Evolutionary conservation across 2,329 filamentous ascomycete genomes (phyloP).

Genomic region (Colletotrichum sp.): DNA sequence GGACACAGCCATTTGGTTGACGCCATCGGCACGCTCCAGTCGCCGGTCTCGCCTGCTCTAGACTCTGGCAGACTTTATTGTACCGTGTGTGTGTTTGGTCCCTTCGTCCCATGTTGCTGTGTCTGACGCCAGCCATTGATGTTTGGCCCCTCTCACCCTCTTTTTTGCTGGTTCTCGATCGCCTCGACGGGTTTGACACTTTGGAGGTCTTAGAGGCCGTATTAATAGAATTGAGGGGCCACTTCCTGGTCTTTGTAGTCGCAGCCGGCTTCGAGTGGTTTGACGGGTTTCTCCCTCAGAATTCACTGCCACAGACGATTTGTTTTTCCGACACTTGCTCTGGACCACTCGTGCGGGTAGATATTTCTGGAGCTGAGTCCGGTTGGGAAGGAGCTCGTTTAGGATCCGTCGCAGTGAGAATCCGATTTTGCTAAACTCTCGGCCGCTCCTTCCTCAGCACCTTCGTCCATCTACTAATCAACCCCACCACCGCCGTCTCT

Average conservation of each 20-base stretch:
- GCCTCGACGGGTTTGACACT: neutral
- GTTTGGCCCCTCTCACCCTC: neutral
- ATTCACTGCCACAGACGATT: neutral
- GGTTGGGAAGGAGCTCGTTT: neutral
- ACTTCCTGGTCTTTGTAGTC: neutral
- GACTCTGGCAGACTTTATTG: neutral
- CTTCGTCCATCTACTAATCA: neutral
- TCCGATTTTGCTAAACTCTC: neutral
- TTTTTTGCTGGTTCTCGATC: neutral
- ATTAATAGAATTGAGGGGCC: neutral
- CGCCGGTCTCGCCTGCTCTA: slow-evolving; percentile 11
- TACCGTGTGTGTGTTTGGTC: neutral
- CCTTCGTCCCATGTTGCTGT: slow-evolving; percentile 1
- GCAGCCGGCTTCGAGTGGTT: neutral
- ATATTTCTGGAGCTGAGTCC: neutral
- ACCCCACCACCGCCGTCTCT: neutral
- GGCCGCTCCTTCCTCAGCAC: neutral
- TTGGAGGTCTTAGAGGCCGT: neutral
- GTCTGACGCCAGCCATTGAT: neutral
- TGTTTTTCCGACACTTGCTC: neutral
- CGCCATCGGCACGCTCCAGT: neutral
- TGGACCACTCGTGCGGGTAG: neutral
- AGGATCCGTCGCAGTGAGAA: neutral
- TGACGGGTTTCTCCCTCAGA: neutral
- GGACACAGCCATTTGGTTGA: neutral